A percentile compares a stretch with the other conserved stretches of the same genome.
These are phyloP conservation scores for Coprinellus micaceus DNA, from an alignment of 768 basidiomycete species.

Conservation along the genomic window DNA sequence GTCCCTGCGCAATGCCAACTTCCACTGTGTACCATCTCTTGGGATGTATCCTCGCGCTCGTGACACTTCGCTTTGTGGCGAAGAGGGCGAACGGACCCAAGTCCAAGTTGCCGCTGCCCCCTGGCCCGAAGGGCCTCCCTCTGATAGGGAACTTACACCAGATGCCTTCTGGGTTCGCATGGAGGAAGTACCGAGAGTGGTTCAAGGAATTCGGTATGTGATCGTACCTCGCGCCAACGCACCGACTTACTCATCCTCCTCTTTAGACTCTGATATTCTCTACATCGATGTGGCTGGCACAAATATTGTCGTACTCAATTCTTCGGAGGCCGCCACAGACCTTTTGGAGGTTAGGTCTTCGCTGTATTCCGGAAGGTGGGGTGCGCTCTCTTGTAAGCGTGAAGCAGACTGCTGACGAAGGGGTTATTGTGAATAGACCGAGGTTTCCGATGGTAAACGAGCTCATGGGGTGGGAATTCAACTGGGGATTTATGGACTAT, in stretches of 20 bases:
- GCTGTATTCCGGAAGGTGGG: slow-evolving; percentile 33
- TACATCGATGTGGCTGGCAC: slow-evolving; percentile 21
- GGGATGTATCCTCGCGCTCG: too few species aligned
- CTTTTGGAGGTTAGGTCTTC: slow-evolving; percentile 36
- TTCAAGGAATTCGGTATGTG: slow-evolving; percentile 30
- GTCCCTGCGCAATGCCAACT: too few species aligned
- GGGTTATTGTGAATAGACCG: slow-evolving; percentile 3
- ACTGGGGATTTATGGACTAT: slow-evolving; percentile 29
- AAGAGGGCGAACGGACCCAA: too few species aligned
- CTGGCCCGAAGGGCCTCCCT: slow-evolving; percentile 35
- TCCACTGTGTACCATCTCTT: too few species aligned
- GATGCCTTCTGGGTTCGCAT: slow-evolving; percentile 27
- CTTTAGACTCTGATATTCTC: slow-evolving; percentile 24
- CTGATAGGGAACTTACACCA: slow-evolving; percentile 36
- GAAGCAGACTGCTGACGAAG: background rate
- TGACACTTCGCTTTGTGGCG: too few species aligned
- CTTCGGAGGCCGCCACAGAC: slow-evolving; percentile 29
- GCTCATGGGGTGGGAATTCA: slow-evolving; percentile 25
- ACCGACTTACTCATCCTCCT: too few species aligned
- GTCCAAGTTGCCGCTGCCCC: slow-evolving; percentile 34
- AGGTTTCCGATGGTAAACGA: slow-evolving; percentile 19
- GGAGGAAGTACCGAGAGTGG: slow-evolving; percentile 38
- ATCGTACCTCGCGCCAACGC: too few species aligned
- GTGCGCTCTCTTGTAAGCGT: background rate
- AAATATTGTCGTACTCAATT: slow-evolving; percentile 27